phyloP scores from a whole-genome alignment of 345 rosid species.

The Salix dunnii region DNA sequence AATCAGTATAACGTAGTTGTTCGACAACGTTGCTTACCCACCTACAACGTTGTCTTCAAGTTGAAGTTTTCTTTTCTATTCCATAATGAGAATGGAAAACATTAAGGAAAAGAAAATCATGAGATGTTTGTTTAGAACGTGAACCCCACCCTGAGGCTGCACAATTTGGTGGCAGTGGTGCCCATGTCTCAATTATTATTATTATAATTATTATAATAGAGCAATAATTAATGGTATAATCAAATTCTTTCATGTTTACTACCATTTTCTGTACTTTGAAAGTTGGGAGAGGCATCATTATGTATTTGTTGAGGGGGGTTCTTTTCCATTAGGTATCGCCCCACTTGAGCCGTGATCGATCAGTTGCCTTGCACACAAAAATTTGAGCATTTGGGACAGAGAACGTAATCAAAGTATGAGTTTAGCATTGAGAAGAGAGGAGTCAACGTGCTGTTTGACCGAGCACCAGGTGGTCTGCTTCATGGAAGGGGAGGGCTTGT shows the following conservation, averaged over 20 bases:
- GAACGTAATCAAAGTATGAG: not conserved
- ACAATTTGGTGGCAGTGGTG: slow-evolving; percentile 2
- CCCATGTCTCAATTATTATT: not conserved
- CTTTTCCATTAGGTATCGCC: not conserved
- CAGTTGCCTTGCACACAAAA: not conserved
- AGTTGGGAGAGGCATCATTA: not conserved
- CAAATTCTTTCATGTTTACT: not conserved
- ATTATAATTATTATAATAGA: no score
- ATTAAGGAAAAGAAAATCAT: not conserved
- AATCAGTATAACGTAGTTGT: not conserved
- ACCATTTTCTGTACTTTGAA: not conserved
- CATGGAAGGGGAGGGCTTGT: not conserved
- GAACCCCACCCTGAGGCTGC: slow-evolving; percentile 19
- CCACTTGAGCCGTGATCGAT: not conserved
- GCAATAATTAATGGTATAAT: not conserved
- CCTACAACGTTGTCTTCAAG: not conserved
- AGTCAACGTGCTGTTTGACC: not conserved
- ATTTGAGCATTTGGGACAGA: not conserved
- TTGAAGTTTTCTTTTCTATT: not conserved
- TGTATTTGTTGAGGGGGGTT: not conserved
- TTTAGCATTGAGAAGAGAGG: not conserved
- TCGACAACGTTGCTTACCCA: not conserved
- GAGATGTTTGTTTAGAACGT: not conserved
- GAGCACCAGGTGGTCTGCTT: not conserved
- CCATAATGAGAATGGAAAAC: not conserved